A percentile compares a stretch with the other conserved stretches of the same genome.
Evolutionary conservation across 768 basidiomycete species (phyloP).

Genomic region (Pisolithus albus): DNA sequence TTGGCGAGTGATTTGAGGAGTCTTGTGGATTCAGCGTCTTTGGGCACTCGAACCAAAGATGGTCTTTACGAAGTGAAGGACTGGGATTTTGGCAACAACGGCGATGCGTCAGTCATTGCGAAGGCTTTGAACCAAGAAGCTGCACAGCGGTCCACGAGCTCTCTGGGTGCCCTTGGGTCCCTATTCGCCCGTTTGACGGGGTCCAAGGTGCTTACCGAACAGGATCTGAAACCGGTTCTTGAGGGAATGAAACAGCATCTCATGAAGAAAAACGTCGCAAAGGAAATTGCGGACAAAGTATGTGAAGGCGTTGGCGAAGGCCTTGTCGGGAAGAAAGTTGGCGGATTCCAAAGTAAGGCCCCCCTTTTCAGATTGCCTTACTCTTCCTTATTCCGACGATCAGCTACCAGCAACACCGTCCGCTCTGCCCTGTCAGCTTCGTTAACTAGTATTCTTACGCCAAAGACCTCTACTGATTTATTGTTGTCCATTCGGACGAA

Average conservation of each 20-base stretch:
- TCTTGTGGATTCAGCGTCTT: slow-evolving; percentile 61
- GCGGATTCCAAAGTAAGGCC: slow-evolving; percentile 76
- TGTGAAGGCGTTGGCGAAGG: slow-evolving; percentile 91
- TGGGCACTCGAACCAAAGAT: slow-evolving; percentile 71
- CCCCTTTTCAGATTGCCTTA: background rate
- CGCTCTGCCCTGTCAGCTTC: slow-evolving; percentile 76
- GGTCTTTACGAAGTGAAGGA: slow-evolving; percentile 74
- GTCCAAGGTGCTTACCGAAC: slow-evolving; percentile 71
- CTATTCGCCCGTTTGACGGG: slow-evolving; percentile 84
- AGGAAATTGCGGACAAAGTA: slow-evolving; percentile 89
- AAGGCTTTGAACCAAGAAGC: slow-evolving; percentile 46
- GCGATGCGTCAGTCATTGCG: slow-evolving; percentile 47
- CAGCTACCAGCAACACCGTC: slow-evolving; percentile 82
- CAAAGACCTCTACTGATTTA: slow-evolving; percentile 95
- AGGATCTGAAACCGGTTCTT: slow-evolving; percentile 81
- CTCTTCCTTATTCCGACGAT: slow-evolving; percentile 6
- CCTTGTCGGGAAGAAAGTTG: slow-evolving; percentile 85
- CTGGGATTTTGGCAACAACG: slow-evolving; percentile 65
- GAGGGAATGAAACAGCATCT: slow-evolving; percentile 96
- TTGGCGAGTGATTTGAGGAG: slow-evolving; percentile 47
- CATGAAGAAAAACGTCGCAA: slow-evolving; percentile 98
- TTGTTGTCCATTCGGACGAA: slow-evolving; percentile 90
- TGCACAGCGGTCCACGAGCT: slow-evolving; percentile 32
- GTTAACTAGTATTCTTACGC: slow-evolving; percentile 89
- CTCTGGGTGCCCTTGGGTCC: slow-evolving; percentile 62